A percentile compares a stretch with the other conserved stretches of the same genome.
phyloP scores from a whole-genome alignment of 495 filamentous ascomycete species.

The Paragyromitra xinjiangensis region DNA sequence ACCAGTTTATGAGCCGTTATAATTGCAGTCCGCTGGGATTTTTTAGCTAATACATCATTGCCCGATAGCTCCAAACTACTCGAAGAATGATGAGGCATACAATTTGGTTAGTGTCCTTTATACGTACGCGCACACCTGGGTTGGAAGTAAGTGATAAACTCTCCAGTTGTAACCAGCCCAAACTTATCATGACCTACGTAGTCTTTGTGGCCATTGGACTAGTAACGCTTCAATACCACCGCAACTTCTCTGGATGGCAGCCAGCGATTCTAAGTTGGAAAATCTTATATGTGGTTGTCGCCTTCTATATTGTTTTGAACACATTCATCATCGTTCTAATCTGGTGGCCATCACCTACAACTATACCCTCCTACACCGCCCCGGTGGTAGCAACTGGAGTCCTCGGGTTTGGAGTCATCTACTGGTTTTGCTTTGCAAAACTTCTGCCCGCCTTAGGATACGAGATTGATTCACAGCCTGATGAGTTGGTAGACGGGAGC shows the following conservation, averaged over 20 bases:
- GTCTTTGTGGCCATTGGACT: conserved; percentile 51
- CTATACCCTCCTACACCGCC: conserved; percentile 39
- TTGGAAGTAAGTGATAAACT: conserved; percentile 43
- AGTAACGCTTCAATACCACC: conserved; percentile 34
- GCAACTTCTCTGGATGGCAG: conserved; percentile 26
- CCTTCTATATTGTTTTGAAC: conserved; percentile 51
- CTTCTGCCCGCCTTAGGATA: conserved; percentile 48
- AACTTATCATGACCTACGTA: conserved; percentile 14
- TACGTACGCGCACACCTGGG: conserved; percentile 54
- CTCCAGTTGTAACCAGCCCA: not conserved
- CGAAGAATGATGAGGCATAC: conserved; percentile 51
- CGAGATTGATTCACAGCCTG: conserved; percentile 48
- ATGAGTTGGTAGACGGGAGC: conserved; percentile 52
- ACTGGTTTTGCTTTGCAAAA: conserved; percentile 51
- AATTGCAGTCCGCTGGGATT: not conserved
- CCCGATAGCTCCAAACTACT: conserved; percentile 39
- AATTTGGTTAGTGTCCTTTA: conserved; percentile 50
- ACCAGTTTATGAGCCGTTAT: not conserved
- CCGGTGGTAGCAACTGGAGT: conserved; percentile 53
- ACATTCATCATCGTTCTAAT: conserved; percentile 50
- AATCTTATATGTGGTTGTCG: conserved; percentile 34
- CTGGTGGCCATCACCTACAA: conserved; percentile 47
- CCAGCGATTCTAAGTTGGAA: conserved; percentile 27
- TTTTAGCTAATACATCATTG: conserved; percentile 3
- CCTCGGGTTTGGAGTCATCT: conserved; percentile 45